phyloP scores from a whole-genome alignment of 2,329 filamentous ascomycete species.

The Westerdykella aurantiaca region DNA sequence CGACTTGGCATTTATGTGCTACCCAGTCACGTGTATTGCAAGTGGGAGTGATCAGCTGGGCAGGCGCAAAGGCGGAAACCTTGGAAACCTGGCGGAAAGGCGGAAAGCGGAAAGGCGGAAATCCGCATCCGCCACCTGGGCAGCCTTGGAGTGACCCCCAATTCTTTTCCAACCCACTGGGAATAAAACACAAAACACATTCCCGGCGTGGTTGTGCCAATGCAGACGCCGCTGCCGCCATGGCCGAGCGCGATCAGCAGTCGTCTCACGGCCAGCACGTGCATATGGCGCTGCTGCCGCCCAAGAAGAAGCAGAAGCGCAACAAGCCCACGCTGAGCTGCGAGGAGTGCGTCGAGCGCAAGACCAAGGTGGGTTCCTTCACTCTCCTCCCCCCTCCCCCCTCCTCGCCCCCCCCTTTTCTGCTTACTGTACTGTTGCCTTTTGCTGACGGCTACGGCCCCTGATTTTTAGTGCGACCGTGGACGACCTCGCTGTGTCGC shows the following conservation, averaged over 20 bases:
- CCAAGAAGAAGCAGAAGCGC: slow-evolving; percentile 69
- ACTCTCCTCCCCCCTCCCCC: neutral
- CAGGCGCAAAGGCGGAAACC: too few relatives aligned
- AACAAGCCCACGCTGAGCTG: slow-evolving; percentile 80
- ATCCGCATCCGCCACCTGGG: too few relatives aligned
- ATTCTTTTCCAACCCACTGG: neutral
- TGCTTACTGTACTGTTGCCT: neutral
- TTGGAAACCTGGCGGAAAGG: too few relatives aligned
- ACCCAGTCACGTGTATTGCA: too few relatives aligned
- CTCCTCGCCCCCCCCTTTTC: neutral
- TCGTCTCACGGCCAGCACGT: too few relatives aligned
- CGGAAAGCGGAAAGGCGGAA: too few relatives aligned
- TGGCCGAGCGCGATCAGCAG: too few relatives aligned
- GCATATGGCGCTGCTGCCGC: neutral
- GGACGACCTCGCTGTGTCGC: slow-evolving; percentile 52
- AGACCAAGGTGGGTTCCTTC: slow-evolving; percentile 62
- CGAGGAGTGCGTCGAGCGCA: slow-evolving; percentile 73
- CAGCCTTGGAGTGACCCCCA: too few relatives aligned
- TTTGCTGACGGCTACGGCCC: neutral
- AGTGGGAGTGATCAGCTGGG: too few relatives aligned
- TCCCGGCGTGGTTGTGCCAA: too few relatives aligned
- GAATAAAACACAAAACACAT: neutral
- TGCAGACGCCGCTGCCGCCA: slow-evolving; percentile 21
- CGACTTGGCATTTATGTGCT: too few relatives aligned
- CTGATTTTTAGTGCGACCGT: slow-evolving; percentile 60